Evolutionary conservation across 1,284 basidiomycete genomes (phyloP).

Genomic region (Apiotrichum siamense): DNA sequence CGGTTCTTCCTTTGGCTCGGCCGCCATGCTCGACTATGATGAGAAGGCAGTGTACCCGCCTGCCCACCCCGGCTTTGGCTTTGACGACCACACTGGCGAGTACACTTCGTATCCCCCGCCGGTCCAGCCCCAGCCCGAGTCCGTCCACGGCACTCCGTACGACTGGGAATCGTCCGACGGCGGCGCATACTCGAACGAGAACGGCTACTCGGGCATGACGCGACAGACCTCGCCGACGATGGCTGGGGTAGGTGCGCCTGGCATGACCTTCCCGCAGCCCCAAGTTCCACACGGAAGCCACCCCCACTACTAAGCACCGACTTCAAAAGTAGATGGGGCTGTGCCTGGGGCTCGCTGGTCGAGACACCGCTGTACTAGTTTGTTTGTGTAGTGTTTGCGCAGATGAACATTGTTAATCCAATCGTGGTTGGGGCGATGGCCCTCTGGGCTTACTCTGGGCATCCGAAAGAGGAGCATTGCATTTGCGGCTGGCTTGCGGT

Average conservation of each 20-base stretch:
- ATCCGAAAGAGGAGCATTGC: no score
- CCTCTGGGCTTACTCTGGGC: no score
- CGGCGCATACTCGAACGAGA: not conserved
- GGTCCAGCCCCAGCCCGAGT: constrained; percentile 20
- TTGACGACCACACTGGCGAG: constrained; percentile 26
- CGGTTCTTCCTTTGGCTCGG: constrained; percentile 29
- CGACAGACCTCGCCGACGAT: constrained; percentile 21
- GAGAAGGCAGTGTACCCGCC: constrained; percentile 19
- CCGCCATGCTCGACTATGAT: constrained; percentile 24
- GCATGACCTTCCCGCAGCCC: constrained; percentile 2
- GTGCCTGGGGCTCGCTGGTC: constrained; percentile 8
- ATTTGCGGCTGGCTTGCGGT: no score
- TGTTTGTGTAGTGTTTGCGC: constrained; percentile 1
- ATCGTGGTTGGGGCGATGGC: no score
- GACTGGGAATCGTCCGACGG: constrained; percentile 14
- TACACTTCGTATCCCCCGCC: constrained; percentile 33
- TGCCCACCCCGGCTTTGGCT: not conserved
- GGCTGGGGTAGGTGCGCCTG: constrained; percentile 6
- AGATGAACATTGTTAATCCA: constrained; percentile 4
- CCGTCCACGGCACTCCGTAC: constrained; percentile 15
- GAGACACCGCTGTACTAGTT: constrained; percentile 1
- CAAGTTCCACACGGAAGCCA: not conserved
- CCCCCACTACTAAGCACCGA: constrained; percentile 1
- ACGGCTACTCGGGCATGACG: constrained; percentile 12
- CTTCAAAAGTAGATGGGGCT: not conserved